phyloP scores from a whole-genome alignment of 1,284 basidiomycete species.

The Tetrapyrgos nigripes region DNA sequence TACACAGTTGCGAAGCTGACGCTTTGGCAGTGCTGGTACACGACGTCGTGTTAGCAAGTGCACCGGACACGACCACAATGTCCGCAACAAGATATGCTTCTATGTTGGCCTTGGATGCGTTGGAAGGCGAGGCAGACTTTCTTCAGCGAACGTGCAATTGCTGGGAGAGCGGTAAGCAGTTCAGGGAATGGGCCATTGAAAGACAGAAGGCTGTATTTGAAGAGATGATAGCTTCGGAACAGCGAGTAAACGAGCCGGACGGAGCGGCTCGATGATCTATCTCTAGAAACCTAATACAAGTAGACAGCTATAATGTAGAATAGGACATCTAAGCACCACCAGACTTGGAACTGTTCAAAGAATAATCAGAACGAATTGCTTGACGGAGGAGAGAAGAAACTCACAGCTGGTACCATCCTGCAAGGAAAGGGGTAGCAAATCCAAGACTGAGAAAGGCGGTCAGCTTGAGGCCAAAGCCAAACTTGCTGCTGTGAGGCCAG shows the following conservation, averaged over 20 bases:
- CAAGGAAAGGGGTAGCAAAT: slow-evolving; percentile 72
- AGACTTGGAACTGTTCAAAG: slow-evolving; percentile 40
- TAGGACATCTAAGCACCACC: slow-evolving; percentile 9
- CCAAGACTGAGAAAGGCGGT: slow-evolving; percentile 58
- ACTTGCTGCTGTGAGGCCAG: slow-evolving; percentile 60
- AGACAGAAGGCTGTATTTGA: slow-evolving; percentile 2
- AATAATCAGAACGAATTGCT: slow-evolving; percentile 3
- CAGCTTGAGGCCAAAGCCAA: slow-evolving; percentile 64
- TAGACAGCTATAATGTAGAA: not conserved
- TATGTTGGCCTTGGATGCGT: slow-evolving; percentile 63
- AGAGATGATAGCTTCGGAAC: slow-evolving; percentile 15
- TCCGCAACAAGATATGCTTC: slow-evolving; percentile 66
- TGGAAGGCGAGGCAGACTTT: slow-evolving; percentile 68
- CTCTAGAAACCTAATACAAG: too few relatives aligned
- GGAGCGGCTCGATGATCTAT: not conserved
- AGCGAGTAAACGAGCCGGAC: slow-evolving; percentile 10
- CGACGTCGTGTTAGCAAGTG: slow-evolving; percentile 64
- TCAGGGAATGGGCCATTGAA: slow-evolving; percentile 4
- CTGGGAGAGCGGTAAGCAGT: slow-evolving; percentile 33
- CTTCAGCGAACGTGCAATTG: slow-evolving; percentile 71
- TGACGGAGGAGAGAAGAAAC: slow-evolving; percentile 32
- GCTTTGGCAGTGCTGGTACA: slow-evolving; percentile 71
- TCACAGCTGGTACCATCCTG: slow-evolving; percentile 70
- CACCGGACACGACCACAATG: slow-evolving; percentile 51
- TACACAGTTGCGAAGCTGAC: not conserved